Conservation (phyloP, 169 alveolate species). For the Plasmodium ovale region DNA sequence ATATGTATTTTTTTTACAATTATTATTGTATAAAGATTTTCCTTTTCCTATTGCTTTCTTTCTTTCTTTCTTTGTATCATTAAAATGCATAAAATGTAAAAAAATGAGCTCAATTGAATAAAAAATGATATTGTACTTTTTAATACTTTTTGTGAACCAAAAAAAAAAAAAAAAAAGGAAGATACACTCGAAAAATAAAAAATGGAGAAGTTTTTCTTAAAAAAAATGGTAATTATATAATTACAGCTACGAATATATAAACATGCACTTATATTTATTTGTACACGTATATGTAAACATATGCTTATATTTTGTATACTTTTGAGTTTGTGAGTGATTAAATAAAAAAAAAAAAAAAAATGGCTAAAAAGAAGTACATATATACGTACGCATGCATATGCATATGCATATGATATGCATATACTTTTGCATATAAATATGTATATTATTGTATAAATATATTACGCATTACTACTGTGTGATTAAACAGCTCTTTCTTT, state of each 20-base stretch:
- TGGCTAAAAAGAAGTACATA: too few species aligned
- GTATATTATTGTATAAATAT: too few species aligned
- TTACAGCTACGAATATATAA: conserved; percentile 5
- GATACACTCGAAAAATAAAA: conserved; percentile 4
- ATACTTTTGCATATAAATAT: too few species aligned
- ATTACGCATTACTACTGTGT: too few species aligned
- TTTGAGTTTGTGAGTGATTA: too few species aligned
- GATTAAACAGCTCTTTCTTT: too few species aligned
- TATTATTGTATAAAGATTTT: neutral
- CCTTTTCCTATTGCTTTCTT: neutral
- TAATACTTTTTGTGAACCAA: conserved; percentile 2
- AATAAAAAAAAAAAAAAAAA: too few species aligned
- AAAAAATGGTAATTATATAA: neutral
- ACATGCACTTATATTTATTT: neutral
- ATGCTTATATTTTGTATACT: too few species aligned
- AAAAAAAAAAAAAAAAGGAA: conserved; percentile 17
- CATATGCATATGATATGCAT: too few species aligned
- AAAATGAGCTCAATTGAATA: conserved; percentile 19
- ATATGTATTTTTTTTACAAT: conserved; percentile 2
- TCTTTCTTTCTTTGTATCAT: neutral
- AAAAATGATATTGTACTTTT: neutral
- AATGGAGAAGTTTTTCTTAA: neutral
- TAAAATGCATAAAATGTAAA: neutral
- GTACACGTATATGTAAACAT: too few species aligned
- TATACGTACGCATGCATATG: too few species aligned